Conservation (phyloP, 305 asterid species). For the Solanum chacoense region DNA sequence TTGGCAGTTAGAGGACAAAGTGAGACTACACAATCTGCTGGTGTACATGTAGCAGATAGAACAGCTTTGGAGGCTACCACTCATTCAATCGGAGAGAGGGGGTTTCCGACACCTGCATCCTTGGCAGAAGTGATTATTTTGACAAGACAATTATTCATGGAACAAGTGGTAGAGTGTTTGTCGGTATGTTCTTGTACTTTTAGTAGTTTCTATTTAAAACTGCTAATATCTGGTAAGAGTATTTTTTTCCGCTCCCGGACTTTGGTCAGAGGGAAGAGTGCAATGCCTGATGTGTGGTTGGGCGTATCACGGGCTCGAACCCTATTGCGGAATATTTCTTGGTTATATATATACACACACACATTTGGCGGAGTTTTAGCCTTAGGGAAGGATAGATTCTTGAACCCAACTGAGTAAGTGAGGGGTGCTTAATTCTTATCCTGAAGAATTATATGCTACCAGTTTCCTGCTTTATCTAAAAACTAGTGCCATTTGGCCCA, state of each 20-base stretch:
- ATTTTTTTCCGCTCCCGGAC: neutral
- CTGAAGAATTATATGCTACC: neutral
- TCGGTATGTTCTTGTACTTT: slow-evolving; percentile 41
- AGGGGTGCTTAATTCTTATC: neutral
- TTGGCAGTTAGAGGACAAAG: slow-evolving; percentile 40
- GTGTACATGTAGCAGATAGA: slow-evolving; percentile 28
- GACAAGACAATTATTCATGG: slow-evolving; percentile 50
- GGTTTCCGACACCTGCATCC: slow-evolving; percentile 69
- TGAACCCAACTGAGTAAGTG: neutral
- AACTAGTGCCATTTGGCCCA: neutral
- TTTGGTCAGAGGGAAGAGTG: neutral
- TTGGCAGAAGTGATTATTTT: slow-evolving; percentile 62
- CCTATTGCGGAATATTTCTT: neutral
- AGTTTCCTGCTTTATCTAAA: neutral
- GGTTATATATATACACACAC: neutral
- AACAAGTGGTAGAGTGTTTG: slow-evolving; percentile 61
- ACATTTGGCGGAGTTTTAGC: neutral
- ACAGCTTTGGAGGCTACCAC: slow-evolving; percentile 23
- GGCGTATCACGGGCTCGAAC: neutral
- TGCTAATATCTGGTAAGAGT: neutral
- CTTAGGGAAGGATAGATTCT: neutral
- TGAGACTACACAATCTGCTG: slow-evolving; percentile 30
- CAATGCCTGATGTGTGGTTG: neutral
- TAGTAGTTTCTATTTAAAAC: neutral
- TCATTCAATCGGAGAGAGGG: slow-evolving; percentile 37